Evolutionary conservation across 495 filamentous ascomycete genomes (phyloP), one percentile per base, ranked within the genome.

Genomic region (Aspergillus steynii): DNA sequence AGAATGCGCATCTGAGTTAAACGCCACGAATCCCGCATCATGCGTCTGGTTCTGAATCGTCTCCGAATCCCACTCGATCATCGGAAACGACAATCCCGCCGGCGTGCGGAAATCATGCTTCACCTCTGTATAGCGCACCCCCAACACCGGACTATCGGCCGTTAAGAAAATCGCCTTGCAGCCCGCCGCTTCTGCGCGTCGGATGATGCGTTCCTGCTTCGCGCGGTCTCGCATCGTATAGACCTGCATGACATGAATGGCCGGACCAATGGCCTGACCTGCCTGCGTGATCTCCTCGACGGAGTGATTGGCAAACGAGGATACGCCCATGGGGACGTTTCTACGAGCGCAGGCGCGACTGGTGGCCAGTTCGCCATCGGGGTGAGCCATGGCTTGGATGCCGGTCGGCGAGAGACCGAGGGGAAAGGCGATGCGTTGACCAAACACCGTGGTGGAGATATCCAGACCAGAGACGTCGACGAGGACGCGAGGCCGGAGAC

Each of bases 1-100:
- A 31, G 86, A 66, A 89, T 84, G 69, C 78, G 91, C 12, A 68
- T 72, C 8, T 79, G 87, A 82, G 85, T 91, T 91, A 50, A 96
- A 70, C 50, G 87, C 26, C 80, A 85, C 6, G 85, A 76, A 59
- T 88, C 86, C 56, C 25, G 54, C 54, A 42, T 46, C 37, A 25
- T 45, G 32, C 31, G 34, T 47, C 29, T 45, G 31, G 12, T 42
- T 46, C 54, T 27, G n/a, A 37, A 31, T 27, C 54, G 27, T 20
- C 7, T 27, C 37, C 32, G n/a, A 47, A 28, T 28, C 45, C 52
- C 80, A 77, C 92, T 96, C 14, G 27, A 65, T 59, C 52, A 55
- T 55, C n/a, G 37, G 25, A 27, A 56, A 37, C 31, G 32, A n/a
- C 15, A 56, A 37, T 2, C 29, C 54, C 15, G 32, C 7, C 29